Percentiles rank a stretch among this genome's conserved stretches.
phyloP scores from a whole-genome alignment of 2,329 filamentous ascomycete species.

The Epichloe gansuensis region DNA sequence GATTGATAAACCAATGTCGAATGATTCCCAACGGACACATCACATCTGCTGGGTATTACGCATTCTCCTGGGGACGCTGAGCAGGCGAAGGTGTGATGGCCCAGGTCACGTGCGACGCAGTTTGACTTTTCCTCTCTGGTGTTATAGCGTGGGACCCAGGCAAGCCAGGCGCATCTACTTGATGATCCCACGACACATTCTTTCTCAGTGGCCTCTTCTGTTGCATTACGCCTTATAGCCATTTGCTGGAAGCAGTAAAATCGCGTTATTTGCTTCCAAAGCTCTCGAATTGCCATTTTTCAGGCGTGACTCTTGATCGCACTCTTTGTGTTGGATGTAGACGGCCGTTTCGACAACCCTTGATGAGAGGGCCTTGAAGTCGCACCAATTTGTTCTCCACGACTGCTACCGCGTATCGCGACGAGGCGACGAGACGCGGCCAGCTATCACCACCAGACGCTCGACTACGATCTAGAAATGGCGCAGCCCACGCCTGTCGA shows the following conservation, averaged over 20 bases:
- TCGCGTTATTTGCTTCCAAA: slow-evolving; percentile 6
- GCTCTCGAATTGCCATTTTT: slow-evolving; percentile 6
- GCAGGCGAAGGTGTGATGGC: background rate
- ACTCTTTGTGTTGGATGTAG: slow-evolving; percentile 20
- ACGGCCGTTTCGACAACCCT: slow-evolving; percentile 20
- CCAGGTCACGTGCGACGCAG: slow-evolving; percentile 15
- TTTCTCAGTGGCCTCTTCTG: slow-evolving; percentile 21
- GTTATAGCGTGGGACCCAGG: slow-evolving; percentile 17
- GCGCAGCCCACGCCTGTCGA: slow-evolving; percentile 28
- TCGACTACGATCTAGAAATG: slow-evolving; percentile 22
- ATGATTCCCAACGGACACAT: too few species aligned
- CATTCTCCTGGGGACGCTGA: too few species aligned
- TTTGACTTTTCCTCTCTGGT: slow-evolving; percentile 17
- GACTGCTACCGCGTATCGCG: slow-evolving; percentile 27
- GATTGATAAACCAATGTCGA: too few species aligned
- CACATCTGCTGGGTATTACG: too few species aligned
- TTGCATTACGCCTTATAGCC: slow-evolving; percentile 17
- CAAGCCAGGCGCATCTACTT: slow-evolving; percentile 10
- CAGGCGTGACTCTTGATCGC: slow-evolving; percentile 16
- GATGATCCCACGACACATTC: slow-evolving; percentile 28
- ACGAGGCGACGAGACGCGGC: slow-evolving; percentile 28
- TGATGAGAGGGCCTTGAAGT: slow-evolving; percentile 27
- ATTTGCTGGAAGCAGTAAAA: slow-evolving; percentile 12
- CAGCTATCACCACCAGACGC: slow-evolving; percentile 11
- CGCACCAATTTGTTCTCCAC: slow-evolving; percentile 26